These are phyloP conservation scores for Anisodus acutangulus DNA, from an alignment of 257 asterid species.

Conservation along the genomic window DNA sequence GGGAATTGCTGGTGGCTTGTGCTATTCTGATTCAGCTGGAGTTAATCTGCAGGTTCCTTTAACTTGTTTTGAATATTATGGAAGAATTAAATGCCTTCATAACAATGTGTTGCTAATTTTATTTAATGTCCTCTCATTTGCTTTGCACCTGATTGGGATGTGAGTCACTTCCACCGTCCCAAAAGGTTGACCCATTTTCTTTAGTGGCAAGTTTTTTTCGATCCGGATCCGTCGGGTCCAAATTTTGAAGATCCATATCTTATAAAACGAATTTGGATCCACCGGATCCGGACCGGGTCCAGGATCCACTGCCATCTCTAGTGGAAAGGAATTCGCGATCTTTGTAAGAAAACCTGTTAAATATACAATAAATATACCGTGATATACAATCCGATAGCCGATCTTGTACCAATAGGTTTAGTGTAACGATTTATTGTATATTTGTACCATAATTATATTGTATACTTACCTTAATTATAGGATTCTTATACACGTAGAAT, in stretches of 20 bases:
- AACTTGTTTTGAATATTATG: slow-evolving; percentile 23
- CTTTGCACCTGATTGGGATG: slow-evolving; percentile 2
- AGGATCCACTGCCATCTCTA: too few species aligned
- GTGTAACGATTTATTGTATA: too few species aligned
- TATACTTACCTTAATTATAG: too few species aligned
- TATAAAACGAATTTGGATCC: too few species aligned
- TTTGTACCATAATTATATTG: too few species aligned
- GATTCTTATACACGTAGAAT: too few species aligned
- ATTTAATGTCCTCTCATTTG: not conserved
- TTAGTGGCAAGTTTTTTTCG: not conserved
- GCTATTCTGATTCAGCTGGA: slow-evolving; percentile 82
- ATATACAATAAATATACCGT: too few species aligned
- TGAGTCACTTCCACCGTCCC: not conserved
- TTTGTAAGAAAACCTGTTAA: slow-evolving; percentile 77
- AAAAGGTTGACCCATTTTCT: not conserved
- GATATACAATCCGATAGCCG: too few species aligned
- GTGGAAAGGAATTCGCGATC: slow-evolving; percentile 96
- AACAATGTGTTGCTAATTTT: slow-evolving; percentile 10
- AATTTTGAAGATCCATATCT: too few species aligned
- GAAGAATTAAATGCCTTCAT: not conserved
- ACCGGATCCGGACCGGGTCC: too few species aligned
- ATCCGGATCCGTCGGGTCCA: too few species aligned
- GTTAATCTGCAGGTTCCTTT: slow-evolving; percentile 83
- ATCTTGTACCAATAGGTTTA: too few species aligned
- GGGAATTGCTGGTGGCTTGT: slow-evolving; percentile 91